These are phyloP conservation scores for Mucor ambiguus DNA, from an alignment of 371 early-diverging fungal genomes.

Conservation along the genomic window DNA sequence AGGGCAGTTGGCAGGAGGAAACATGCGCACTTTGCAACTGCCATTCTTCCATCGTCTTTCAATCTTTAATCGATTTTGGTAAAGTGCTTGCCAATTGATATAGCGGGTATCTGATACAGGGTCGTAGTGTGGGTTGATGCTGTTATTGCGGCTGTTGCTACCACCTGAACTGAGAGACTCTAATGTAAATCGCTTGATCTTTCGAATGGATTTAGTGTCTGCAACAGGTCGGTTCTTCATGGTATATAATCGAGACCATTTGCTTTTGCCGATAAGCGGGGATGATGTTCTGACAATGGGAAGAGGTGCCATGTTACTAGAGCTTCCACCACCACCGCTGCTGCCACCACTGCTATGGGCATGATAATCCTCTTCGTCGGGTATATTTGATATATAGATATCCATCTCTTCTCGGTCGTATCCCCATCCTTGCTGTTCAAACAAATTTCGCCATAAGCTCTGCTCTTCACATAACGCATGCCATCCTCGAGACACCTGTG, in stretches of 20 bases:
- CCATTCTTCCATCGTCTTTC: conserved; percentile 42
- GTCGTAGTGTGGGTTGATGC: conserved; percentile 53
- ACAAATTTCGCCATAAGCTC: conserved; percentile 66
- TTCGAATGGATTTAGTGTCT: not conserved
- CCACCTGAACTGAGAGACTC: not conserved
- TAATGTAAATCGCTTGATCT: not conserved
- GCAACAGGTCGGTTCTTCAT: not conserved
- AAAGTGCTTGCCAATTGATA: conserved; percentile 39
- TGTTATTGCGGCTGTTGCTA: too few species aligned
- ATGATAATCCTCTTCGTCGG: conserved; percentile 10
- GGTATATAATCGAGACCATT: conserved; percentile 41
- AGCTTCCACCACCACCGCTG: not conserved
- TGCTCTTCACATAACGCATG: conserved; percentile 57
- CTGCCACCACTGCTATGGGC: not conserved
- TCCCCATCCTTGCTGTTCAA: conserved; percentile 51
- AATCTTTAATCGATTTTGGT: conserved; percentile 34
- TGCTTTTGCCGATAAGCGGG: conserved; percentile 70
- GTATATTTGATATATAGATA: conserved; percentile 37
- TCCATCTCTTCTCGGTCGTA: conserved; percentile 54
- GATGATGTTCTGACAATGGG: conserved; percentile 18
- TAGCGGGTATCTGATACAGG: conserved; percentile 34
- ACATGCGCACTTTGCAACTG: conserved; percentile 46
- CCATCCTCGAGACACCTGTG: conserved; percentile 69
- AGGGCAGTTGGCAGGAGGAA: conserved; percentile 40
- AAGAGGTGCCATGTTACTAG: not conserved